Base-by-base conservation (phyloP, 2,329 filamentous ascomycete genomes). In the Pseudogymnoascus sp. region DNA sequence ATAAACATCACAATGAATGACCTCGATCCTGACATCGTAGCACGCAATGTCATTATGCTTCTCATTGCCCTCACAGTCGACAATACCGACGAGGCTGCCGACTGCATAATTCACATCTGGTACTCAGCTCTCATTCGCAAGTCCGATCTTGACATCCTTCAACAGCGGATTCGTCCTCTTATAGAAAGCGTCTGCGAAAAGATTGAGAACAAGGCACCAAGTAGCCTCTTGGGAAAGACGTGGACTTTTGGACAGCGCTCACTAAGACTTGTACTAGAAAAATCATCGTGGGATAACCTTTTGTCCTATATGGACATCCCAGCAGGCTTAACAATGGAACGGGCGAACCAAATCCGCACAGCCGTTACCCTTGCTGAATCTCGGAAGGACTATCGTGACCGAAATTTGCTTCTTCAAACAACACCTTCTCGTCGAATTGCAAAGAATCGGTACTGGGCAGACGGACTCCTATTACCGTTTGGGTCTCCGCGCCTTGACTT, bases 401-500 rank as follows among this genome's bases (percentile, higher is more conserved):
- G 73, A 19, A 52, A 62, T 3, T 45, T 75, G 41, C 71, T 67
- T 45, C 38, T 23, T 8, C 64, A 66, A 30, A 36, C 69, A 30
- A 36, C 69, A 3, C 71, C 70, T 2, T 64, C 62, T 2, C 66
- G 67, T 59, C 73, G 76, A 1, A 36, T 73, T 2, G 67, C 68
- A 8, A 63, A 62, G 5, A 23, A 63, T 9, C 70, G 69, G 35
- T 79, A 77, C 62, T 70, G 74, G 12, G 33, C 67, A 19, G 70
- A 78, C 36, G 77, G 77, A 0, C 64, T 78, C 2, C 64, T 80
- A 2, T 65, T 78, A 4, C 78, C 76, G 1, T 79, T 76, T 66
- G 75, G 75, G 1, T 33, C 62, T 2, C 71, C 72, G 1, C 62
- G 66, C 2, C 35, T 66, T 2, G 67, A 67, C 0, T 79, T 77